A percentile compares a stretch with the other conserved stretches of the same genome.
Evolutionary conservation across 2,329 filamentous ascomycete genomes (phyloP).

Genomic region (Aspergillus sp.): DNA sequence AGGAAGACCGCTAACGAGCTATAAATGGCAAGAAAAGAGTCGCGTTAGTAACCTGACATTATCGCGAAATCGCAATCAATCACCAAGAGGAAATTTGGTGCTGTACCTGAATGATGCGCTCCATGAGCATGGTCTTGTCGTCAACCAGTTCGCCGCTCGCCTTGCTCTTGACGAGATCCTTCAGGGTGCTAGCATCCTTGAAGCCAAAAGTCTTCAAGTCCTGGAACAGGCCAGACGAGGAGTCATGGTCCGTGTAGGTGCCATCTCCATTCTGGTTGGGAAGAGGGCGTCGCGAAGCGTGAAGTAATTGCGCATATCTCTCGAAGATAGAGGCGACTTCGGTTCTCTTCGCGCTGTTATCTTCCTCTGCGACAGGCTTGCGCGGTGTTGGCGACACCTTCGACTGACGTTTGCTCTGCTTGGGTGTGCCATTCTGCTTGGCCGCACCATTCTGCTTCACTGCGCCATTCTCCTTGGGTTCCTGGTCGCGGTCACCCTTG

Average conservation of each 20-base stretch:
- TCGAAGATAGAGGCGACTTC: slow-evolving; percentile 39
- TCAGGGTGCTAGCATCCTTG: slow-evolving; percentile 59
- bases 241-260: slow-evolving; percentile 50
- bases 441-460: not conserved
- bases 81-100: not conserved
- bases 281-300: slow-evolving; percentile 57
- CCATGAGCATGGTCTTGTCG: slow-evolving; percentile 75
- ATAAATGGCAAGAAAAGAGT: not conserved
- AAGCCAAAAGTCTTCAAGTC: slow-evolving; percentile 56
- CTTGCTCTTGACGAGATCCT: slow-evolving; percentile 58
- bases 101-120: slow-evolving; percentile 58
- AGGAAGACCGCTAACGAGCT: slow-evolving; percentile 63
- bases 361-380: slow-evolving; percentile 11
- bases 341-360: slow-evolving; percentile 30
- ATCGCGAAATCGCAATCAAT: not conserved
- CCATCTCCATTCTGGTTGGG: slow-evolving; percentile 61
- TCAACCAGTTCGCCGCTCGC: slow-evolving; percentile 61
- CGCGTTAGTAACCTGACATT: too few relatives aligned
- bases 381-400: slow-evolving; percentile 19
- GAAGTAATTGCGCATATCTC: slow-evolving; percentile 43
- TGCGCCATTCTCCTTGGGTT: not conserved
- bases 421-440: slow-evolving; percentile 23
- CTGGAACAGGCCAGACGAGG: slow-evolving; percentile 48
- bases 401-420: slow-evolving; percentile 29
- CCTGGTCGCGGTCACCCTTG: slow-evolving; percentile 27